A percentile compares a stretch with the other conserved stretches of the same genome.
These are phyloP conservation scores for Fusarium decemcellulare DNA, from an alignment of 2,329 filamentous ascomycete species.

Conservation along the genomic window DNA sequence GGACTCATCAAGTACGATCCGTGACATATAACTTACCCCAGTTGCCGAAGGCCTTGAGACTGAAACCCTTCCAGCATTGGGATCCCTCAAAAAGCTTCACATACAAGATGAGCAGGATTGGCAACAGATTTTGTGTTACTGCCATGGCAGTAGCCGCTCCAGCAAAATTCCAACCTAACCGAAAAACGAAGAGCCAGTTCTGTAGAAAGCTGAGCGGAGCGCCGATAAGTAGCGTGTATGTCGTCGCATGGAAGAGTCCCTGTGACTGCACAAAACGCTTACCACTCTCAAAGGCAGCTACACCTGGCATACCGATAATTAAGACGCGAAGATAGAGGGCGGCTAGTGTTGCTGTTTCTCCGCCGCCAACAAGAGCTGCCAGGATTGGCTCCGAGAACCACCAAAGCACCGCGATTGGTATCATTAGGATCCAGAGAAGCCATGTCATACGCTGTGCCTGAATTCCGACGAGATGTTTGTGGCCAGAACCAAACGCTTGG, in stretches of 20 bases:
- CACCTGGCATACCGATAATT: slow-evolving; percentile 79
- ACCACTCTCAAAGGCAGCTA: slow-evolving; percentile 79
- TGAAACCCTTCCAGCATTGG: slow-evolving; percentile 87
- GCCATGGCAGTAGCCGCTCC: slow-evolving; percentile 85
- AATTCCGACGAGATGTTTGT: slow-evolving; percentile 86
- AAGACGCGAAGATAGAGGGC: slow-evolving; percentile 79
- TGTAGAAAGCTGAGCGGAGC: slow-evolving; percentile 81
- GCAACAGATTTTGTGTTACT: slow-evolving; percentile 81
- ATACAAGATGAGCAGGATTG: slow-evolving; percentile 80
- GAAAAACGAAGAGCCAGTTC: slow-evolving; percentile 84
- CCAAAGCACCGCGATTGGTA: slow-evolving; percentile 81
- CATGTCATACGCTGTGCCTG: slow-evolving; percentile 84
- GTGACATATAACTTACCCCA: slow-evolving; percentile 62
- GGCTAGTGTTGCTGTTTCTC: slow-evolving; percentile 76
- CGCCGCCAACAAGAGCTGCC: slow-evolving; percentile 50
- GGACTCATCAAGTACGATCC: background rate
- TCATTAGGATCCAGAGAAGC: slow-evolving; percentile 78
- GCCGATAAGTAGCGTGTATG: slow-evolving; percentile 80
- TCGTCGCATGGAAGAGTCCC: slow-evolving; percentile 80
- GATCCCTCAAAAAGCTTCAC: slow-evolving; percentile 78
- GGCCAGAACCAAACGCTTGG: slow-evolving; percentile 91
- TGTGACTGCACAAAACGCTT: slow-evolving; percentile 87
- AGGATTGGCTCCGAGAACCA: slow-evolving; percentile 75
- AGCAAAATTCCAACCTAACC: slow-evolving; percentile 75
- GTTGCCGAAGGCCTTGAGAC: slow-evolving; percentile 75